Evolutionary conservation across 2,329 filamentous ascomycete genomes (phyloP).

Genomic region (Colletotrichum filicis): DNA sequence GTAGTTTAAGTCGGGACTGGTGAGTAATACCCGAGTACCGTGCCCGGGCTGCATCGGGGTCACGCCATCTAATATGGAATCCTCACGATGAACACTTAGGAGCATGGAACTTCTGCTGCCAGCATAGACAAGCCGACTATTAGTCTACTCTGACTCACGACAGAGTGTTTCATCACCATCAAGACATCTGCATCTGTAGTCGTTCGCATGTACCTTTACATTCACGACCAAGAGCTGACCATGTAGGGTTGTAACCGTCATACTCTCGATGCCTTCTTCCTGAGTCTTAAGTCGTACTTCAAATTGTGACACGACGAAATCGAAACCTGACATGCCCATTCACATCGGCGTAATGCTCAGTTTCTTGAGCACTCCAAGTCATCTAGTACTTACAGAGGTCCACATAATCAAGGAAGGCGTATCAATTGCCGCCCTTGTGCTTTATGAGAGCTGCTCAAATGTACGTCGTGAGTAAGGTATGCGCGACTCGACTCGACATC

Average conservation of each 20-base stretch:
- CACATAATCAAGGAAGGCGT: slow-evolving; percentile 71
- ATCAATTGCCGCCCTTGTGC: slow-evolving; percentile 72
- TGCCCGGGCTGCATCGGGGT: not conserved
- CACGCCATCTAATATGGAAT: too few relatives aligned
- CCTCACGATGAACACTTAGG: not conserved
- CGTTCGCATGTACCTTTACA: slow-evolving; percentile 42
- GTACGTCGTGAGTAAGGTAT: slow-evolving; percentile 71
- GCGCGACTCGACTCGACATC: slow-evolving; percentile 70
- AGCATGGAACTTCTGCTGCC: not conserved
- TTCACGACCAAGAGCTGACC: slow-evolving; percentile 77
- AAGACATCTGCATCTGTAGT: not conserved
- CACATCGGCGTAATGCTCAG: slow-evolving; percentile 70
- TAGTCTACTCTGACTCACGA: not conserved
- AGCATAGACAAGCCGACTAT: not conserved
- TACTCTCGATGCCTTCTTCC: slow-evolving; percentile 74
- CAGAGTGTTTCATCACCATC: not conserved
- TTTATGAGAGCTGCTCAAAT: slow-evolving; percentile 73
- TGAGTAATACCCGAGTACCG: too few relatives aligned
- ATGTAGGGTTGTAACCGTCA: slow-evolving; percentile 76
- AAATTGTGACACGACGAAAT: slow-evolving; percentile 76
- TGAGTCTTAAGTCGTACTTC: slow-evolving; percentile 76
- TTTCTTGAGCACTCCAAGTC: slow-evolving; percentile 70
- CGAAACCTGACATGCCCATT: slow-evolving; percentile 69
- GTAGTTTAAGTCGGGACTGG: too few relatives aligned
- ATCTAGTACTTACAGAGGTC: slow-evolving; percentile 68